phyloP scores from a whole-genome alignment of 495 filamentous ascomycete genomes.

The Cairneyella variabilis region DNA sequence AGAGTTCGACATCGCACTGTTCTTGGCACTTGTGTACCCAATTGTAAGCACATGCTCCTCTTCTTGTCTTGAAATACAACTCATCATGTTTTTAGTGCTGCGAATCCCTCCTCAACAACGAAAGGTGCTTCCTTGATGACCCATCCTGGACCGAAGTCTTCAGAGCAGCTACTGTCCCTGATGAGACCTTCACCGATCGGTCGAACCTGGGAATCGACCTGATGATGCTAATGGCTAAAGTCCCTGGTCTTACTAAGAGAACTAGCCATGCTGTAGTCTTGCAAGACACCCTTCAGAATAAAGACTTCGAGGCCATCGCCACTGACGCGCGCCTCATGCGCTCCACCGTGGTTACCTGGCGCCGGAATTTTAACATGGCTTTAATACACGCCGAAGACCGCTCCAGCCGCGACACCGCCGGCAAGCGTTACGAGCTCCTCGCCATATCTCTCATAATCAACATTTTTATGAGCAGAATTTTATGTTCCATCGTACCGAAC shows the following conservation, averaged over 20 bases:
- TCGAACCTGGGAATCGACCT: constrained; percentile 6
- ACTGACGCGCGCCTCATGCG: background rate
- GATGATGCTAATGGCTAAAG: constrained; percentile 3
- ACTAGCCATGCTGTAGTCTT: constrained; percentile 3
- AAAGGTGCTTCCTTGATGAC: constrained; percentile 5
- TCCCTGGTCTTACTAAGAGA: constrained; percentile 4
- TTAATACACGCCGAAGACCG: background rate
- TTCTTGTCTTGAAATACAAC: background rate
- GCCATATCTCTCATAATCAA: constrained; percentile 5
- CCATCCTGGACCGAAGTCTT: constrained; percentile 9
- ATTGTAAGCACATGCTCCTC: constrained; percentile 12
- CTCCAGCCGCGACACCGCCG: background rate
- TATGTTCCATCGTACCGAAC: constrained; percentile 3
- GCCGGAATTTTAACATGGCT: constrained; percentile 7
- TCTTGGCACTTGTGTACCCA: constrained; percentile 26
- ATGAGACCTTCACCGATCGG: constrained; percentile 15
- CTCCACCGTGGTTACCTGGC: background rate
- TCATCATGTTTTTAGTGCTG: background rate
- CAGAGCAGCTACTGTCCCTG: background rate
- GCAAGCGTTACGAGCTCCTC: constrained; percentile 14
- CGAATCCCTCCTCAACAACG: constrained; percentile 10
- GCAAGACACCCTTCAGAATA: constrained; percentile 3
- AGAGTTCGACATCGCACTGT: constrained; percentile 29
- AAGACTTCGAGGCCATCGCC: constrained; percentile 1
- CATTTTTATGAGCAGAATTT: constrained; percentile 1